Conservation (phyloP, 805 yeast genomes). For the Nakazawaea pomicola region DNA sequence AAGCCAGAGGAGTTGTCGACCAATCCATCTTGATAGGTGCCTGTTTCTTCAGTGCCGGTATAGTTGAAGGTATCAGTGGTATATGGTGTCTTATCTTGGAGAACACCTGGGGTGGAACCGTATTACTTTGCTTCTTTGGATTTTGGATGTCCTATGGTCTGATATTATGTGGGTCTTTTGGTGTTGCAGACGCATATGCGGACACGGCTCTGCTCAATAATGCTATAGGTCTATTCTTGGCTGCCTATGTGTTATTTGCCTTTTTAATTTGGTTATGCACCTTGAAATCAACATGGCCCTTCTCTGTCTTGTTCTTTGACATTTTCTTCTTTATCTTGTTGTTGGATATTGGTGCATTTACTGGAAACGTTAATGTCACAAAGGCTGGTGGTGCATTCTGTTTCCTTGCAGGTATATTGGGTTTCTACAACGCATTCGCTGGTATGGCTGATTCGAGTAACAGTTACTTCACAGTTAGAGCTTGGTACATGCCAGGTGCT, state of each 20-base stretch:
- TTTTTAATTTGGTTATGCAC: slow-evolving; percentile 41
- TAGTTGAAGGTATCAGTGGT: slow-evolving; percentile 46
- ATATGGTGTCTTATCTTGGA: slow-evolving; percentile 45
- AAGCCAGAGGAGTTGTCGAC: slow-evolving; percentile 38
- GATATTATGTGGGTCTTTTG: slow-evolving; percentile 39
- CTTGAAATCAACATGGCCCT: slow-evolving; percentile 41
- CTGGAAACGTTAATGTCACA: slow-evolving; percentile 25
- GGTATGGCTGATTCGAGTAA: slow-evolving; percentile 48
- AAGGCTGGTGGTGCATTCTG: slow-evolving; percentile 49
- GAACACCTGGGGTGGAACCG: slow-evolving; percentile 53
- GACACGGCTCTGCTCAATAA: too few species aligned
- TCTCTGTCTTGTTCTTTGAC: slow-evolving; percentile 33
- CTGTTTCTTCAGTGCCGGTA: slow-evolving; percentile 44
- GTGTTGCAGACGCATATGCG: slow-evolving; percentile 33
- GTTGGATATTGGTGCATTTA: slow-evolving; percentile 39
- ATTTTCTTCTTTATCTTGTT: slow-evolving; percentile 42
- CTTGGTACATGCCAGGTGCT: slow-evolving; percentile 45
- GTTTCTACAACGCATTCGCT: slow-evolving; percentile 43
- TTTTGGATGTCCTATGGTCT: slow-evolving; percentile 50
- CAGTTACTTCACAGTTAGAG: slow-evolving; percentile 48
- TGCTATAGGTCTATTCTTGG: slow-evolving; percentile 42
- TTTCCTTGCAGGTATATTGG: slow-evolving; percentile 35
- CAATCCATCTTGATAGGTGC: slow-evolving; percentile 42
- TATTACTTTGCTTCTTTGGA: slow-evolving; percentile 48
- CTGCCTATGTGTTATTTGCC: slow-evolving; percentile 50